Evolutionary conservation across 768 basidiomycete species (phyloP).

Genomic region (Amanita fuliginea): DNA sequence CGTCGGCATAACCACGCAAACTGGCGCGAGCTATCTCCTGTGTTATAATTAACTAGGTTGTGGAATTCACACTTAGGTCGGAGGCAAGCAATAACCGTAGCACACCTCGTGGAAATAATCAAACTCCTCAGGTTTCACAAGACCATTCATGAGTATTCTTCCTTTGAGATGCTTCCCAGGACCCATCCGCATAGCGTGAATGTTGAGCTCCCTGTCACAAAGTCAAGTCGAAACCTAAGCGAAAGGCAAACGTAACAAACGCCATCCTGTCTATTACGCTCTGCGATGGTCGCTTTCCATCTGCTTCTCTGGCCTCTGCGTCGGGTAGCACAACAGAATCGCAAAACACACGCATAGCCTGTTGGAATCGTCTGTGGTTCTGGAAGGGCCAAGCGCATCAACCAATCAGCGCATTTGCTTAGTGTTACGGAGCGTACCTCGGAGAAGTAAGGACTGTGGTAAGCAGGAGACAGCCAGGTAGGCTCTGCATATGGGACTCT

Average conservation of each 20-base stretch:
- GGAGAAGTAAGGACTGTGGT: slow-evolving; percentile 64
- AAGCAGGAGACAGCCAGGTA: slow-evolving; percentile 57
- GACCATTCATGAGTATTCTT: slow-evolving; percentile 65
- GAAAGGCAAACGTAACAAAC: slow-evolving; percentile 33
- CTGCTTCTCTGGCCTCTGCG: slow-evolving; percentile 64
- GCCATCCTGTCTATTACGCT: slow-evolving; percentile 79
- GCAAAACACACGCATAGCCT: slow-evolving; percentile 49
- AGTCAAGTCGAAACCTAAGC: slow-evolving; percentile 43
- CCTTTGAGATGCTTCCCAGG: slow-evolving; percentile 91
- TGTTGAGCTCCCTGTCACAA: slow-evolving; percentile 42
- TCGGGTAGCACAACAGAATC: slow-evolving; percentile 53
- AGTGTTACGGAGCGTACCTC: slow-evolving; percentile 28
- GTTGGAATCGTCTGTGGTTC: slow-evolving; percentile 47
- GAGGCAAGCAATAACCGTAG: not conserved
- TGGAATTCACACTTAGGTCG: not conserved
- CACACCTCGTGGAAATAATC: slow-evolving; percentile 82
- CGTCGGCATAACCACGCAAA: slow-evolving; percentile 78
- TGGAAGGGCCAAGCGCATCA: slow-evolving; percentile 13
- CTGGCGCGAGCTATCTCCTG: slow-evolving; percentile 67
- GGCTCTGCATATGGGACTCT: slow-evolving; percentile 75
- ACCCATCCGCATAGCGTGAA: slow-evolving; percentile 90
- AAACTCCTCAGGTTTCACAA: slow-evolving; percentile 78
- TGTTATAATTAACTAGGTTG: slow-evolving; percentile 58
- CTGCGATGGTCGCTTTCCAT: slow-evolving; percentile 77
- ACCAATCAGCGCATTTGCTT: not conserved